Conservation (phyloP, 495 filamentous ascomycete genomes). For the Penicillium cinerascens region DNA sequence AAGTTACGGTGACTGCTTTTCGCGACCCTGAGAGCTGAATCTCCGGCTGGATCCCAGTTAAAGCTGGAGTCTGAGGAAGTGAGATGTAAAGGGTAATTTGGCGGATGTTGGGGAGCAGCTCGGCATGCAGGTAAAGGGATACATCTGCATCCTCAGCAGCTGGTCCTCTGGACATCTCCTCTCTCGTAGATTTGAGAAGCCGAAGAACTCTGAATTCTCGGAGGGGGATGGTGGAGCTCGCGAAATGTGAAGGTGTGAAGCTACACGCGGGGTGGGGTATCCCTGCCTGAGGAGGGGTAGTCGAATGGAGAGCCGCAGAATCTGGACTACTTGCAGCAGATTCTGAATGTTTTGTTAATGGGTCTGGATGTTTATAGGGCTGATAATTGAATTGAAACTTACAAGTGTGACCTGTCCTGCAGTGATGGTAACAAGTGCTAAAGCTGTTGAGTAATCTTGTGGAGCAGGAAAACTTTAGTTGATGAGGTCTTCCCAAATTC, state of each 20-base stretch:
- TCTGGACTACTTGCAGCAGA: conserved; percentile 30
- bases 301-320: conserved; percentile 30
- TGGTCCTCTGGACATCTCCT: conserved; percentile 3
- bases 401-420: conserved; percentile 15
- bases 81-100: conserved; percentile 74
- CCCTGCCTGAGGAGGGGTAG: conserved; percentile 28
- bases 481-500: no score
- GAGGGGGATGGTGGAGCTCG: neutral
- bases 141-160: conserved; percentile 4
- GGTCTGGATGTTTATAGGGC: conserved; percentile 26
- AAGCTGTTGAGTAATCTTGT: no score
- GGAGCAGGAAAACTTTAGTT: no score
- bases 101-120: conserved; percentile 82
- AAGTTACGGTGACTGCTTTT: conserved; percentile 36
- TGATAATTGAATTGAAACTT: conserved; percentile 27
- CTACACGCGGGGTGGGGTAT: conserved; percentile 20
- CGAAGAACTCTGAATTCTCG: neutral
- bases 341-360: conserved; percentile 31
- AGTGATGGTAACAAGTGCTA: conserved; percentile 8
- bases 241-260: neutral
- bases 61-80: conserved; percentile 47
- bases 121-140: conserved; percentile 66
- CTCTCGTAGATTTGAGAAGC: neutral
- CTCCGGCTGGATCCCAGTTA: conserved; percentile 26
- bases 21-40: conserved; percentile 41